phyloP scores from a whole-genome alignment of 345 rosid species.

The Eucalyptus sp. region DNA sequence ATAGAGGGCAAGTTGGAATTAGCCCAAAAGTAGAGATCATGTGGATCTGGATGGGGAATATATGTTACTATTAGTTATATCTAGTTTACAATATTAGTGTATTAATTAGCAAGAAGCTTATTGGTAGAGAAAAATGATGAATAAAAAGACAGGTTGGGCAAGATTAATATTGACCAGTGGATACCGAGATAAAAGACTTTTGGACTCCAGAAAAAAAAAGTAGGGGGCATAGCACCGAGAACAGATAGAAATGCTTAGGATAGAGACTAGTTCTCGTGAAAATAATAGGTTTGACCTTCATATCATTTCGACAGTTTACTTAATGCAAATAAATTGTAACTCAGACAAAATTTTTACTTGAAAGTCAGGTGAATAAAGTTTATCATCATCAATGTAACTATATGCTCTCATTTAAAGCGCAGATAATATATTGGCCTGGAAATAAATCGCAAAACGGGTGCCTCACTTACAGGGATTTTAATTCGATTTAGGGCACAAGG shows the following conservation, averaged over 20 bases:
- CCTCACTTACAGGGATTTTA: no score
- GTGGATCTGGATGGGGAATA: neutral
- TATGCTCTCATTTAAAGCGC: no score
- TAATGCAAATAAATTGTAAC: no score
- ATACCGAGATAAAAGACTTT: neutral
- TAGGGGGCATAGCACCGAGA: neutral
- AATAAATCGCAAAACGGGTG: no score
- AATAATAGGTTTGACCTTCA: no score
- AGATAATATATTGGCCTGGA: no score
- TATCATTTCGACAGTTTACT: no score
- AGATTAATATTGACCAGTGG: neutral
- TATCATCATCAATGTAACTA: no score
- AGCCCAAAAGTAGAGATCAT: neutral
- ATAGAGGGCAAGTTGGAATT: neutral
- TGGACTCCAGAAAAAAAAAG: neutral
- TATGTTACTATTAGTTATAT: neutral
- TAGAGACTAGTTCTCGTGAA: neutral
- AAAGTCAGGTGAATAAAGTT: no score
- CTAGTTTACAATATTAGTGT: neutral
- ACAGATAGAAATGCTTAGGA: neutral
- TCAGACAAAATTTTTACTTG: no score
- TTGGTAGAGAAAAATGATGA: neutral
- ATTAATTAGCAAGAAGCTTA: neutral
- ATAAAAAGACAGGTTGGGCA: neutral
- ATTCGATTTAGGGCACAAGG: neutral